Percentiles rank a stretch among this genome's conserved stretches.
Evolutionary conservation across 768 basidiomycete genomes (phyloP).

Genomic region (Dendrothele bispora): DNA sequence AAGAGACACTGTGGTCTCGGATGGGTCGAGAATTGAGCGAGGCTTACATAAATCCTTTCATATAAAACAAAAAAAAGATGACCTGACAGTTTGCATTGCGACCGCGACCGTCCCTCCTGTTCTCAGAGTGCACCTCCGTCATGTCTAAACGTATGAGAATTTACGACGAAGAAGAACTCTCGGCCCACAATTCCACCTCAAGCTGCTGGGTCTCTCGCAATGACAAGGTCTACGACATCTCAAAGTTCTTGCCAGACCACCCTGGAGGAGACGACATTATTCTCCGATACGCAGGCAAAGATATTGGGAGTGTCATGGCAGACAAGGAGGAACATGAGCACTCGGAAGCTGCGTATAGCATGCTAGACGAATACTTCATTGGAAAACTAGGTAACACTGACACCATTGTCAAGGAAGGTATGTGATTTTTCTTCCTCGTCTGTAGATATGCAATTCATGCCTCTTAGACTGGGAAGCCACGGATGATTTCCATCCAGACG

Average conservation of each 20-base stretch:
- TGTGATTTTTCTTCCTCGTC: slow-evolving; percentile 23
- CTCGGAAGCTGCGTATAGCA: slow-evolving; percentile 87
- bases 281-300: slow-evolving; percentile 78
- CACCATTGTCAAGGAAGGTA: slow-evolving; percentile 77
- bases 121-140: no score
- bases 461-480: slow-evolving; percentile 80
- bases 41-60: no score
- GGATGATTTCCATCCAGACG: slow-evolving; percentile 90
- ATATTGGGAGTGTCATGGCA: slow-evolving; percentile 80
- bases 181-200: slow-evolving; percentile 50
- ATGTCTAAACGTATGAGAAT: slow-evolving; percentile 74
- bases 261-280: slow-evolving; percentile 95
- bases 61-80: no score
- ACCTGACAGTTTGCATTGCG: no score
- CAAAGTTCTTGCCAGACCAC: slow-evolving; percentile 81
- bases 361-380: slow-evolving; percentile 86
- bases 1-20: no score
- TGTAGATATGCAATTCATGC: slow-evolving; percentile 4
- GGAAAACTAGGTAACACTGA: slow-evolving; percentile 80
- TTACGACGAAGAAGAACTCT: slow-evolving; percentile 74
- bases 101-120: no score
- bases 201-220: slow-evolving; percentile 84
- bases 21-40: no score
- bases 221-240: slow-evolving; percentile 90
- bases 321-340: slow-evolving; percentile 83